phyloP scores from a whole-genome alignment of 768 basidiomycete genomes.

The Boletales sp. region DNA sequence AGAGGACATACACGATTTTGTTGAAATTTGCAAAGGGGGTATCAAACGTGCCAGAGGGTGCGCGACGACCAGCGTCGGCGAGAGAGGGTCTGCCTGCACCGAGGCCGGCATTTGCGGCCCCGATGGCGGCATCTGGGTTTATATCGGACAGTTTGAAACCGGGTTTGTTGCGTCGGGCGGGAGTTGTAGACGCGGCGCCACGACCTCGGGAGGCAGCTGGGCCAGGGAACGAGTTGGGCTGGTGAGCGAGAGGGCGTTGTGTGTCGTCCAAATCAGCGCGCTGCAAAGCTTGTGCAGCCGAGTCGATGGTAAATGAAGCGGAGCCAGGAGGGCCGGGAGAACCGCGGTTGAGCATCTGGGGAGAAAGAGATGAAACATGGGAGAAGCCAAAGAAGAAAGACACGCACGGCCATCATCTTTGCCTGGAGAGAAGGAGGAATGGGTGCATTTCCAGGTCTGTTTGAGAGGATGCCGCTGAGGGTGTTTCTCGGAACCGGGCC shows the following conservation, averaged over 20 bases:
- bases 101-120: conserved; percentile 63
- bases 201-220: conserved; percentile 25
- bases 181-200: conserved; percentile 36
- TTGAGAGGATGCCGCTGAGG: conserved; percentile 42
- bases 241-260: conserved; percentile 29
- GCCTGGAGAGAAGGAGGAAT: conserved; percentile 89
- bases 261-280: conserved; percentile 31
- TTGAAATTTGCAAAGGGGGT: conserved; percentile 91
- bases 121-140: conserved; percentile 45
- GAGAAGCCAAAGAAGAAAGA: neutral
- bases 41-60: conserved; percentile 41
- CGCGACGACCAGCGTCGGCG: conserved; percentile 36
- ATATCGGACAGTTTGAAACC: conserved; percentile 64
- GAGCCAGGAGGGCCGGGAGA: conserved; percentile 22
- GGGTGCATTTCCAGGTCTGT: conserved; percentile 49
- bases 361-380: conserved; percentile 14
- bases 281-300: conserved; percentile 39
- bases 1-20: conserved; percentile 78
- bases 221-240: conserved; percentile 35
- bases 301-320: conserved; percentile 35
- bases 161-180: conserved; percentile 46
- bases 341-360: conserved; percentile 47
- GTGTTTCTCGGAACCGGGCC: conserved; percentile 23
- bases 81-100: conserved; percentile 62
- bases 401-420: conserved; percentile 85